Base-by-base conservation (phyloP, 2,329 filamentous ascomycete species). In the Camillea tinctor region DNA sequence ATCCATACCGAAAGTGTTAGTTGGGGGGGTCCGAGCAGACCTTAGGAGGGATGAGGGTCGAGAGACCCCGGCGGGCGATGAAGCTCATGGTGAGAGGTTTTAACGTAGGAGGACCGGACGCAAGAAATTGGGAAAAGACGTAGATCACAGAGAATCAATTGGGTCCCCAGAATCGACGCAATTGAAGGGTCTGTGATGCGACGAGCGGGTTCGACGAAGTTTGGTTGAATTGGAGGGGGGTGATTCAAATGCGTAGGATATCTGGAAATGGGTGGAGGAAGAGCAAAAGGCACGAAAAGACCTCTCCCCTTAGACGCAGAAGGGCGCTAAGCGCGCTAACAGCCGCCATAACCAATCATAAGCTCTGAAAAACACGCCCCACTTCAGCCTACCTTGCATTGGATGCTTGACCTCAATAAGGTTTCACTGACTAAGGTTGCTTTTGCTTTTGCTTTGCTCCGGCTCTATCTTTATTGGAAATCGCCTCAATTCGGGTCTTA, bases 1-100 rank as follows among this genome's bases (percentile, higher is more conserved):
- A 20, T 24, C 24, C 26, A 36, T 22, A 53, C 30, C 2, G 58
- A 13, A 21, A 2, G 24, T 52, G 36, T 23, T 22, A 19, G 21
- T 51, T 23, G 55, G 52, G 55, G 26, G 55, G 52, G 55, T 51
- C 20, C 23, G 22, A n/a, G 70, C 71, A 55, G 54, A 97, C 94
- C 93, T 99, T 99, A 76, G 96, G 95, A 72, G 96, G 96, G 74
- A 99, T 97, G 80, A 99, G 90, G 85, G 96, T 97, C 77, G 95
- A 98, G 76, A 97, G 90, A 85, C 87, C 91, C 82, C 93, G 89
- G 81, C 91, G 91, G 75, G 88, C 87, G 75, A 96, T 85, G 87
- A 88, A 95, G 86, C 92, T 97, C 93, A 97, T 97, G 81, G 82
- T 92, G 85, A 77, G 26, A 30, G 26, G 74, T 73, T 73, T 68